Evolutionary conservation across 169 alveolate genomes (phyloP).

Genomic region (Plasmodium cynomolgi): DNA sequence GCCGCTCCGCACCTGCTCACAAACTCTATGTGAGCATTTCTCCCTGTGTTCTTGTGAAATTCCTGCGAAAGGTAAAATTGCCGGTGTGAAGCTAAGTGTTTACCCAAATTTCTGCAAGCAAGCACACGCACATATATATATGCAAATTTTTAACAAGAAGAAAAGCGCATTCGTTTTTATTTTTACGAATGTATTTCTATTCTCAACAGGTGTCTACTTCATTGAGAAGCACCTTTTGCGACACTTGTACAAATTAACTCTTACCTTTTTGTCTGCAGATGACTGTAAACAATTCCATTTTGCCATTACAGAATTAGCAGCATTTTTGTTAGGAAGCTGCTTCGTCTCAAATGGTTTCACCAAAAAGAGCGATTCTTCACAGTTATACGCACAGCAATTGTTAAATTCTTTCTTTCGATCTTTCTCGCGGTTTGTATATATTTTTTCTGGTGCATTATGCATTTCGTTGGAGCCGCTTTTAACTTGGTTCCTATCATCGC

Average conservation of each 20-base stretch:
- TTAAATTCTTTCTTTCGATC: neutral
- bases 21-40: neutral
- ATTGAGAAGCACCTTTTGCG: neutral
- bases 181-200: constrained; percentile 2
- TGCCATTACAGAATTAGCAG: neutral
- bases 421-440: constrained; percentile 6
- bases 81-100: neutral
- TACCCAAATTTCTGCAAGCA: neutral
- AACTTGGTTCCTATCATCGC: neutral
- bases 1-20: neutral
- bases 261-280: constrained; percentile 23
- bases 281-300: constrained; percentile 8
- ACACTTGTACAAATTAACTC: neutral
- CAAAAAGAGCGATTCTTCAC: constrained; percentile 2
- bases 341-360: neutral
- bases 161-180: neutral
- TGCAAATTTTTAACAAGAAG: neutral
- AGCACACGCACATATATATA: neutral
- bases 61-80: constrained; percentile 34
- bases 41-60: neutral
- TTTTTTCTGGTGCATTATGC: neutral
- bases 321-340: constrained; percentile 5
- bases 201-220: neutral
- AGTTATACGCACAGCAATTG: neutral
- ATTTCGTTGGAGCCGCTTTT: constrained; percentile 16